phyloP scores from a whole-genome alignment of 2,329 filamentous ascomycete species.

The Sarocladium oryzae region DNA sequence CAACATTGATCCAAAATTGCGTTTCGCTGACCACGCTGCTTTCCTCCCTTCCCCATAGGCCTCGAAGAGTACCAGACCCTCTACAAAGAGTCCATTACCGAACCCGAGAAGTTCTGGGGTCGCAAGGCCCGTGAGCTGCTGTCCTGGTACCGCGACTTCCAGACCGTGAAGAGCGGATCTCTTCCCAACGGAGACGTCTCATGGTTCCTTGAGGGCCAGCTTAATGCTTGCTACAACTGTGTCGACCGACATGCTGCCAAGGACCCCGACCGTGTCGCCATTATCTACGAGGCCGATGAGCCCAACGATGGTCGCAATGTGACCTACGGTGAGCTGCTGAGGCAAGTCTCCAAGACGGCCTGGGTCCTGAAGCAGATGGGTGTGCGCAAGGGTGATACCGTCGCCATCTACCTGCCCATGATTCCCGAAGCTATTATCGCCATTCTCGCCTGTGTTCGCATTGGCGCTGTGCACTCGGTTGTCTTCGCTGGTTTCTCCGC shows the following conservation, averaged over 20 bases:
- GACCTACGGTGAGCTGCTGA: slow-evolving; percentile 87
- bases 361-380: slow-evolving; percentile 92
- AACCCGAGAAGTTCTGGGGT: slow-evolving; percentile 88
- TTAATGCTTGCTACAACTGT: slow-evolving; percentile 97
- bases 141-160: slow-evolving; percentile 84
- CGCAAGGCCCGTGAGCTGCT: slow-evolving; percentile 80
- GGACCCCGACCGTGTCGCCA: slow-evolving; percentile 86
- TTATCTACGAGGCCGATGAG: slow-evolving; percentile 98
- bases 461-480: slow-evolving; percentile 94
- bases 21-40: slow-evolving; percentile 3
- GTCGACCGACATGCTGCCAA: slow-evolving; percentile 95
- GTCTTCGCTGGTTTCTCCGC: slow-evolving; percentile 97
- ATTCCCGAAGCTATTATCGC: slow-evolving; percentile 92
- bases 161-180: slow-evolving; percentile 76
- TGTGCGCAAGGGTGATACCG: slow-evolving; percentile 93
- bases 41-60: slow-evolving; percentile 30
- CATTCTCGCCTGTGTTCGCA: slow-evolving; percentile 83
- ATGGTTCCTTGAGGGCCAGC: slow-evolving; percentile 89
- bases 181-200: slow-evolving; percentile 76
- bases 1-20: not conserved
- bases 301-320: slow-evolving; percentile 78
- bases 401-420: slow-evolving; percentile 97
- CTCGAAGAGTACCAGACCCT: slow-evolving; percentile 61
- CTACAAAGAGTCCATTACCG: slow-evolving; percentile 79
- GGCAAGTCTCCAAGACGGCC: slow-evolving; percentile 81